Base-by-base conservation (phyloP, 2,329 filamentous ascomycete genomes). In the Exutisphaerella laricina region DNA sequence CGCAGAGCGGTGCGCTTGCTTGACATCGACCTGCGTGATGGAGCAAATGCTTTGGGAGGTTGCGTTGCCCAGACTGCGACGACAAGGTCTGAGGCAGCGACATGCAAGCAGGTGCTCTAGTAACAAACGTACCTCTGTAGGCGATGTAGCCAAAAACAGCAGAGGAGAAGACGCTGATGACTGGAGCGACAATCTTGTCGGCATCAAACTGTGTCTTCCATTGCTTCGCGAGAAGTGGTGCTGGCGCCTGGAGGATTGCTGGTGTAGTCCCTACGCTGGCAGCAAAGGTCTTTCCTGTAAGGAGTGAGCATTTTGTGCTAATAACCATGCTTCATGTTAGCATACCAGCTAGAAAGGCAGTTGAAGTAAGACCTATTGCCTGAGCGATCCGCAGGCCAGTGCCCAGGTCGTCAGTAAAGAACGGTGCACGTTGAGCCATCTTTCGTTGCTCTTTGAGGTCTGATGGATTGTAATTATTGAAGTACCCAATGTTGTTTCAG, bases 191-290 rank as follows among this genome's bases (percentile, higher is more conserved):
- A n/a, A 53, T 47, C 40, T 58, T 66, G 38, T 71, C 72, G 2
- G 56, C 51, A 13, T 59, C 54, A 59, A 65, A 73, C 45, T 69
- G 58, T 29, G 58, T 65, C 45, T 60, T 54, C 76, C 76, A 82
- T 62, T 81, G 78, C 28, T 66, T 67, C 22, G 75, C 71, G 47
- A 79, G 70, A 8, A 79, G 61, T 1, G 71, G 71, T 1, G 73
- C 69, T 1, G 78, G 78, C 0, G 75, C 72, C 45, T 74, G 66
- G 45, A 81, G 69, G 6, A 80, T 61, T 29, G 73, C 68, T 1
- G 78, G 78, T 66, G 48, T 44, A 69, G 62, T 55, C 66, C 53
- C 4, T 73, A 77, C 40, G 63, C 50, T 43, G 42, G 51, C 10
- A 54, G 58, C 41, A 38, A 57, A 58, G 21, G 59, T 65, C 41